Base-by-base conservation (phyloP, 2,329 filamentous ascomycete genomes). In the Colletotrichum kahawae region DNA sequence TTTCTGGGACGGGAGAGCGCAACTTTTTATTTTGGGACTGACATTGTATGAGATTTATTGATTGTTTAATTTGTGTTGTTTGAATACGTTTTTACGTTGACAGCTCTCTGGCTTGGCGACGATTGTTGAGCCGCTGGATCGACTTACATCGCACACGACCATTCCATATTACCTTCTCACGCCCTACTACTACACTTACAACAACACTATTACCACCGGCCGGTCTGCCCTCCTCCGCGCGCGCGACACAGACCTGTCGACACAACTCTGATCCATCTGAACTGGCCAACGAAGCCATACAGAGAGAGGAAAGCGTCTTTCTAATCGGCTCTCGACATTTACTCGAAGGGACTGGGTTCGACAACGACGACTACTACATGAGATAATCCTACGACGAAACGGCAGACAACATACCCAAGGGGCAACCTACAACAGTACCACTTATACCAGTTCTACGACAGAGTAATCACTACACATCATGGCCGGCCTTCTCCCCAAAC, bases 61-160 rank as follows among this genome's bases (percentile, higher is more conserved):
- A 59, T 63, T 57, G 56, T 67, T 57, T 72, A 75, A 75, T 75
- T 67, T 75, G 68, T 67, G 31, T 72, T 72, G 72, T 75, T 72
- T 75, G 68, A 75, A 43, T 57, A n/a, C 29, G 13, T 60, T 69
- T 71, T 56, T 33, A 75, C 62, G n/a, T 71, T 57, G 68, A 75
- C 62, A 74, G 38, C 60, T 66, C 43, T 54, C 21, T 21, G 68
- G 36, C 68, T 71, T 71, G 33, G 62, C 62, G 33, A 43, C 33
- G 67, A 74, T 59, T 64, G 59, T 74, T 67, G 38, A 75, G 72
- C 72, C 68, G 72, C 72, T 71, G 72, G 72, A 72, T 62, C 72
- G 72, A 75, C 72, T 75, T 67, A 71, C 68, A 67, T 67, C 68
- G 33, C 18, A 70, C 6, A 63, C 59, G 57, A 70, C 67, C 67